Conservation (phyloP, 1,139 yeast genomes). For the Kodamaea ohmeri region DNA sequence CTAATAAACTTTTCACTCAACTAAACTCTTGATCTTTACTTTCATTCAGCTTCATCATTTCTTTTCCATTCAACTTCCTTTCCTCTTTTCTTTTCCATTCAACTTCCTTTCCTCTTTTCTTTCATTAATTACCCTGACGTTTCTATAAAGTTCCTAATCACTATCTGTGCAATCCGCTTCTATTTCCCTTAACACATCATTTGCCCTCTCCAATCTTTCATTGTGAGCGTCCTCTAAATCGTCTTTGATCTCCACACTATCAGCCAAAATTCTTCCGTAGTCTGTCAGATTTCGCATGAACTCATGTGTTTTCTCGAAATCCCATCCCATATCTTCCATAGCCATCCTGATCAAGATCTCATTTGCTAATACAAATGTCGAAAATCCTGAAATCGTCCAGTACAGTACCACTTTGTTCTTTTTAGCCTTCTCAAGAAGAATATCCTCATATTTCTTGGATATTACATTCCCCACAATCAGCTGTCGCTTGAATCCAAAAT, state of each 20-base stretch:
- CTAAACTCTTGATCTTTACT: too few species aligned
- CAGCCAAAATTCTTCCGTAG: constrained; percentile 53
- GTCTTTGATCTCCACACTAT: constrained; percentile 32
- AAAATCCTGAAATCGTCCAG: constrained; percentile 60
- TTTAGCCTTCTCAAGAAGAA: constrained; percentile 25
- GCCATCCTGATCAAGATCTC: constrained; percentile 56
- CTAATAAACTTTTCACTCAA: too few species aligned
- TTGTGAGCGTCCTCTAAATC: constrained; percentile 19
- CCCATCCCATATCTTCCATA: constrained; percentile 40
- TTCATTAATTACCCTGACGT: background rate
- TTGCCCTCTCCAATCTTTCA: background rate
- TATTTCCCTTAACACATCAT: constrained; percentile 1
- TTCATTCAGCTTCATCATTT: too few species aligned
- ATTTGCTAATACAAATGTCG: constrained; percentile 59
- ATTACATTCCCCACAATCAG: constrained; percentile 44
- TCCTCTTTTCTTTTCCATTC: background rate
- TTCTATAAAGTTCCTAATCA: background rate
- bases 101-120: background rate
- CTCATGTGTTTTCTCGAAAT: constrained; percentile 42
- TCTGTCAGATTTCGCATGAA: constrained; percentile 50
- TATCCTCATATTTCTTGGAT: constrained; percentile 23
- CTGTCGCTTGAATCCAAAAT: constrained; percentile 59
- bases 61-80: background rate
- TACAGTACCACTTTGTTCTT: constrained; percentile 48
- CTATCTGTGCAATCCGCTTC: constrained; percentile 2